phyloP scores from a whole-genome alignment of 257 asterid species.

The Cynanchum wilfordii region DNA sequence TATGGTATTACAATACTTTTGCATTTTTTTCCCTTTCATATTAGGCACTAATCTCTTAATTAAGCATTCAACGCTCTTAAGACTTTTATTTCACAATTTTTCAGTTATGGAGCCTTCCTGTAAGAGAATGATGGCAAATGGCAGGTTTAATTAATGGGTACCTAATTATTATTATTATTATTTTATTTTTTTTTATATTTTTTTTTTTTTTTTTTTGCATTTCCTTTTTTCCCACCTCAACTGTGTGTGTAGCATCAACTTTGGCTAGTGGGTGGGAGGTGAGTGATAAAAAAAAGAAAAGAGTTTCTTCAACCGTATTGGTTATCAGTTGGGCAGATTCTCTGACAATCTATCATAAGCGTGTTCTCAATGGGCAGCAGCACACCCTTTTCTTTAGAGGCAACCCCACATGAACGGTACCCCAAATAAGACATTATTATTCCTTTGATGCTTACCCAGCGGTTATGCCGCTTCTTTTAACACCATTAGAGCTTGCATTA shows the following conservation, averaged over 20 bases:
- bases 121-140: background rate
- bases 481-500: background rate
- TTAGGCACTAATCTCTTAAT: background rate
- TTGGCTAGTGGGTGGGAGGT: background rate
- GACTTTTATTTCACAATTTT: too few species aligned
- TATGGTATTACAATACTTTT: too few species aligned
- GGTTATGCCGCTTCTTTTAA: too few species aligned
- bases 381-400: background rate
- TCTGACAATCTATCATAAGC: background rate
- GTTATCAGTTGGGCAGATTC: conserved; percentile 7
- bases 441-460: background rate
- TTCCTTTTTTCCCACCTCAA: background rate
- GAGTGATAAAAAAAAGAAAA: background rate
- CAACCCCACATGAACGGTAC: background rate
- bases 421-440: background rate
- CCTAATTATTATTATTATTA: too few species aligned
- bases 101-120: background rate
- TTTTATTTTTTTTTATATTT: too few species aligned
- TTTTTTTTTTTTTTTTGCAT: too few species aligned
- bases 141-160: background rate
- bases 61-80: background rate
- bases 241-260: background rate
- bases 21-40: too few species aligned
- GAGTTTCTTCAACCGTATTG: conserved; percentile 4
- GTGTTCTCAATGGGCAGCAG: background rate